Conservation (phyloP, 331 rosid genomes). For the Arachis monticola region DNA sequence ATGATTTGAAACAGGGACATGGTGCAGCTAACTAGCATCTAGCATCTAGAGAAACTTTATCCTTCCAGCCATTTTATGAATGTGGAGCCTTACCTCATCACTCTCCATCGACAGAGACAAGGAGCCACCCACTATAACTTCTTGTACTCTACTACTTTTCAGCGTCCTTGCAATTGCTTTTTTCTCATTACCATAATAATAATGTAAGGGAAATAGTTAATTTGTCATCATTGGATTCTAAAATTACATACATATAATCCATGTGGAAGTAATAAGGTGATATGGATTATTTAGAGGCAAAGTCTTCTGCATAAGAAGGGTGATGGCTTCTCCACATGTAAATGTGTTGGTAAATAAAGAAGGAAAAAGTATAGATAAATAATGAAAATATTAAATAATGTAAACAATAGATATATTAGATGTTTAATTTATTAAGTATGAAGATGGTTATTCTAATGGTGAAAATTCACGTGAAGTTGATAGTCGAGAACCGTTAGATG, state of each 20-base stretch:
- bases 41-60: not conserved
- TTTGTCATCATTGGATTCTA: constrained; percentile 8
- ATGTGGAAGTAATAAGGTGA: not conserved
- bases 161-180: not conserved
- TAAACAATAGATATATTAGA: too few relatives aligned
- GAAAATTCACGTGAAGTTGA: too few relatives aligned
- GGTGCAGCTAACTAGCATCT: not conserved
- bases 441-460: too few relatives aligned
- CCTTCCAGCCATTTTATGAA: constrained; percentile 11
- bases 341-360: too few relatives aligned
- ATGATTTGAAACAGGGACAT: too few relatives aligned
- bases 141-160: constrained; percentile 12
- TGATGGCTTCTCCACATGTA: too few relatives aligned
- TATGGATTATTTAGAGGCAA: too few relatives aligned
- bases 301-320: too few relatives aligned
- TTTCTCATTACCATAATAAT: constrained; percentile 16
- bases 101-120: not conserved
- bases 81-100: not conserved
- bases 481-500: too few relatives aligned
- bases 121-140: constrained; percentile 1
- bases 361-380: too few relatives aligned
- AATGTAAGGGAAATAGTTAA: not conserved
- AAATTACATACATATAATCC: not conserved
- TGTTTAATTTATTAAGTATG: too few relatives aligned
- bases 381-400: too few relatives aligned